Evolutionary conservation across 2,329 filamentous ascomycete species (phyloP), one percentile per base, ranked within the genome.

Genomic region (Penicillium sp.): DNA sequence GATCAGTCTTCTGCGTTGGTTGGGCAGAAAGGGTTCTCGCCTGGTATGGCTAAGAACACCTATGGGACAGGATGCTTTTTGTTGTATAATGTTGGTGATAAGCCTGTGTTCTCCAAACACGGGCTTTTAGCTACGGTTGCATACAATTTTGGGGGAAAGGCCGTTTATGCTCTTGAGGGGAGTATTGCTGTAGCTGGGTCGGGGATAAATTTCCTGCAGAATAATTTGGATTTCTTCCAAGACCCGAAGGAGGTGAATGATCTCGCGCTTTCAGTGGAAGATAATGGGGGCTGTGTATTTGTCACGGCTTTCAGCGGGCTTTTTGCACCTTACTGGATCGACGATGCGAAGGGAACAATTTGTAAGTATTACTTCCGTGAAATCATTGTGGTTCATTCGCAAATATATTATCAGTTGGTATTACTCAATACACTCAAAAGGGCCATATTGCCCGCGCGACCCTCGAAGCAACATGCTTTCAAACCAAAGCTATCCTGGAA

Each of bases 301-400:
- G 92, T 96, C 58, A 96, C 92, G 3, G 92, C 92, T 1, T 96
- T 96, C 72, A 92, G 89, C 73, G 92, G 92, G 53, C 82, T 96
- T 3, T 96, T 96, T 71, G 92, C 92, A 1, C 92, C 92, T 0
- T 96, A 96, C 75, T 96, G 92, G 92, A 93, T 96, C 60, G 91
- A 96, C 70, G 90, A 96, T 75, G 91, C 91, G 21, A 89, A 92
- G 73, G 92, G 92, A 57, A 96, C 92, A 5, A 86, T 95, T 55
- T 93, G 84, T 87, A 78, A 77, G 83, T 79, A 8, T 19, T 9
- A 5, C 8, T 39, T 10, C 7, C n/a, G 10, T 10, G n/a, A 0
- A 9, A 37, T 39, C 7, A 8, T 19, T 31, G 29, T 31, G 35
- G 35, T 3, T 10, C 9, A 39, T 19, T 39, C n/a, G 10, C 35